Conservation (phyloP, 2,329 filamentous ascomycete species). For the Fusarium robinianum region DNA sequence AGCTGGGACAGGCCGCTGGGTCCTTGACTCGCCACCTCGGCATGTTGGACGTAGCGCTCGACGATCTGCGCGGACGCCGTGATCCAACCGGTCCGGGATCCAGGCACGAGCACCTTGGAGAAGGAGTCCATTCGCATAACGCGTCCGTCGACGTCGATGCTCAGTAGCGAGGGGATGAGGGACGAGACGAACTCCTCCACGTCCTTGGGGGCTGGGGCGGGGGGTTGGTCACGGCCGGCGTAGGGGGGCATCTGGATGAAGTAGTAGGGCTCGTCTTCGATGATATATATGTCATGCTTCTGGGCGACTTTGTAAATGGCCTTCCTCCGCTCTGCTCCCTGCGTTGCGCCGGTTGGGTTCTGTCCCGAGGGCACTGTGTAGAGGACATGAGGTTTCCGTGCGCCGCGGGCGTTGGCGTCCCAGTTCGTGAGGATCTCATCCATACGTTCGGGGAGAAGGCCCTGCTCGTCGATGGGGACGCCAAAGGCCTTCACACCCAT, state of each 20-base stretch:
- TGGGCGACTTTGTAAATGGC: constrained; percentile 78
- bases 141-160: constrained; percentile 82
- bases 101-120: constrained; percentile 87
- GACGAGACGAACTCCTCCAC: constrained; percentile 73
- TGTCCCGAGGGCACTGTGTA: constrained; percentile 76
- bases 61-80: constrained; percentile 84
- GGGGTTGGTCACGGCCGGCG: constrained; percentile 55
- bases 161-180: constrained; percentile 69
- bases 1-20: constrained; percentile 85
- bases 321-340: constrained; percentile 66
- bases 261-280: constrained; percentile 95
- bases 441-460: constrained; percentile 56
- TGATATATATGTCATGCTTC: constrained; percentile 83
- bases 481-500: constrained; percentile 58
- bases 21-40: constrained; percentile 83
- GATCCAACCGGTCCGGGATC: constrained; percentile 83
- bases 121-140: constrained; percentile 92
- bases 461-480: constrained; percentile 57
- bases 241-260: constrained; percentile 88
- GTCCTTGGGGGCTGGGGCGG: constrained; percentile 59
- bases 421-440: constrained; percentile 56
- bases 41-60: constrained; percentile 79
- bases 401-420: constrained; percentile 51
- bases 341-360: constrained; percentile 89
- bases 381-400: constrained; percentile 57